Percentiles rank a stretch among this genome's conserved stretches.
Conservation (phyloP, 805 yeast genomes). For the Saturnispora dispora region DNA sequence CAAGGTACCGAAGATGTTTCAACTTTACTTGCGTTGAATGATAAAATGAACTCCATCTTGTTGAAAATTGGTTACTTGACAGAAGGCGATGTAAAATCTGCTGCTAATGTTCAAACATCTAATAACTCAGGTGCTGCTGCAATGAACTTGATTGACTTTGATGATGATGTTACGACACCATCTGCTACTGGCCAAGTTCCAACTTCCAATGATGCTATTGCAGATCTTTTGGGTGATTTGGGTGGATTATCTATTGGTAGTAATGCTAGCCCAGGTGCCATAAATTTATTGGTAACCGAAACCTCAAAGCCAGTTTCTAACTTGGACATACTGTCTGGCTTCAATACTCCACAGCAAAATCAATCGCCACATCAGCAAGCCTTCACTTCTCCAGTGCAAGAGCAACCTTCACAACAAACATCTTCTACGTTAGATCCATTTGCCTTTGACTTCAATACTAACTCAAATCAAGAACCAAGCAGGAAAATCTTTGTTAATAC, state of each 20-base stretch:
- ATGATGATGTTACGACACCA: constrained; percentile 30
- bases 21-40: constrained; percentile 62
- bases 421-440: constrained; percentile 26
- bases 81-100: constrained; percentile 41
- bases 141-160: constrained; percentile 61
- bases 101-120: constrained; percentile 9
- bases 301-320: constrained; percentile 9
- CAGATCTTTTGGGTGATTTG: constrained; percentile 68
- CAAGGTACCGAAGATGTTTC: constrained; percentile 57
- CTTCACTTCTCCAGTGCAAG: constrained; percentile 2
- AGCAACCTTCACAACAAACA: constrained; percentile 5
- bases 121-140: constrained; percentile 17
- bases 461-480: constrained; percentile 6
- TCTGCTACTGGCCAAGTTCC: constrained; percentile 21
- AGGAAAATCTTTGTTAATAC: constrained; percentile 13
- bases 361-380: constrained; percentile 5
- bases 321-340: constrained; percentile 12
- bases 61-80: constrained; percentile 58
- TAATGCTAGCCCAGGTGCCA: constrained; percentile 27
- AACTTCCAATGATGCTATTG: constrained; percentile 37
- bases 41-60: constrained; percentile 59
- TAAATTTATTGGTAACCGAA: constrained; percentile 24
- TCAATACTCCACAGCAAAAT: constrained; percentile 8
- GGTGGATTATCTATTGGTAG: constrained; percentile 46
- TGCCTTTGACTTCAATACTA: constrained; percentile 24